Evolutionary conservation across 202 grass and related monocot species (phyloP).

Genomic region (Carex arenaria): DNA sequence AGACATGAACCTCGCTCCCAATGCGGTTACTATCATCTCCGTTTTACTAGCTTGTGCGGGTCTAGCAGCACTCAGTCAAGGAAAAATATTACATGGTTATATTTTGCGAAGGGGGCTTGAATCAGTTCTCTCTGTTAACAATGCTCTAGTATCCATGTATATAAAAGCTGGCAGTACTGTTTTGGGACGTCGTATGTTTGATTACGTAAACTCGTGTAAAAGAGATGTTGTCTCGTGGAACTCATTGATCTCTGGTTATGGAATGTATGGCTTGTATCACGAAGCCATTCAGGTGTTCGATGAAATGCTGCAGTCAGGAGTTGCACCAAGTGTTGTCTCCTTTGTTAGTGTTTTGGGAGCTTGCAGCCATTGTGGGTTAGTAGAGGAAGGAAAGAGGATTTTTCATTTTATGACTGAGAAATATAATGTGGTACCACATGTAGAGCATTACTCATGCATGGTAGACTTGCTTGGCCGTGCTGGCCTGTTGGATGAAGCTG

Average conservation of each 20-base stretch:
- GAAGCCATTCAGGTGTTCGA: conserved; percentile 60
- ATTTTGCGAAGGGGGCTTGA: conserved; percentile 70
- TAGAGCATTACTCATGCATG: conserved; percentile 84
- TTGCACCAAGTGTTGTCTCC: conserved; percentile 55
- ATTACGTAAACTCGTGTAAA: conserved; percentile 32
- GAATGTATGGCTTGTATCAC: conserved; percentile 55
- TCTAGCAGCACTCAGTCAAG: conserved; percentile 44
- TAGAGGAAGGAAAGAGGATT: conserved; percentile 66
- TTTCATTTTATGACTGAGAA: conserved; percentile 65
- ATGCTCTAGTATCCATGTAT: conserved; percentile 81
- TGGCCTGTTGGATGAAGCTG: conserved; percentile 77
- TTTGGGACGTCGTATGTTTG: conserved; percentile 33
- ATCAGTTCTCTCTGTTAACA: conserved; percentile 52
- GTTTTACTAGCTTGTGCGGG: conserved; percentile 62
- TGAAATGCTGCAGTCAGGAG: conserved; percentile 44
- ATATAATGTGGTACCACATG: conserved; percentile 46
- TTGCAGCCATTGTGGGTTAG: conserved; percentile 83
- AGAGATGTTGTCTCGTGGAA: conserved; percentile 92
- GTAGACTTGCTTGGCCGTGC: conserved; percentile 92
- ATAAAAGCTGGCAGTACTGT: conserved; percentile 75
- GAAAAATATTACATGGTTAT: conserved; percentile 75
- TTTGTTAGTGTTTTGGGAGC: conserved; percentile 74
- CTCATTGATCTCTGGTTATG: conserved; percentile 80
- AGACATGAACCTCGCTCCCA: conserved; percentile 41
- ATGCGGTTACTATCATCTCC: conserved; percentile 58